Evolutionary conservation across 2,329 filamentous ascomycete species (phyloP).

Genomic region (Dryadomyces quercivorus): DNA sequence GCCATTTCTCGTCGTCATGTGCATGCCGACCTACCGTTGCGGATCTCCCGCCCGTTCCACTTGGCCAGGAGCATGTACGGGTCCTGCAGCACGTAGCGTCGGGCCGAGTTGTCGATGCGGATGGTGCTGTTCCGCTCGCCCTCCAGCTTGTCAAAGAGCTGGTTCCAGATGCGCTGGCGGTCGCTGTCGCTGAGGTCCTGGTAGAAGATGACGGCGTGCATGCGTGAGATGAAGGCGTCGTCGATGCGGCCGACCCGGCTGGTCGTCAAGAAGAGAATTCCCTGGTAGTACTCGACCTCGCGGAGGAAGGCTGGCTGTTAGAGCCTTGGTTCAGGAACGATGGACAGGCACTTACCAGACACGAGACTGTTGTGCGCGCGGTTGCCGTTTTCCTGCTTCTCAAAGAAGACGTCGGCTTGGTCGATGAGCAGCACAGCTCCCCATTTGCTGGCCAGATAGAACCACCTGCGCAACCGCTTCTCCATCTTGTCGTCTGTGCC

Average conservation of each 20-base stretch:
- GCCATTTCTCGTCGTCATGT: background rate
- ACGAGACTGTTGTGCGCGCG: conserved; percentile 35
- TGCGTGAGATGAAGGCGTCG: conserved; percentile 34
- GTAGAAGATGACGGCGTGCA: conserved; percentile 37
- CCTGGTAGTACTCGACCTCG: conserved; percentile 38
- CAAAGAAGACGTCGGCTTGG: conserved; percentile 49
- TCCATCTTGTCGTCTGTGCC: conserved; percentile 29
- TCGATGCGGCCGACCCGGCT: conserved; percentile 36
- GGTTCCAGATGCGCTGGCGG: conserved; percentile 31
- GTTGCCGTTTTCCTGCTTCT: conserved; percentile 30
- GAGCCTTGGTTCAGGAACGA: too few species aligned
- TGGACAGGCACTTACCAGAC: conserved; percentile 14
- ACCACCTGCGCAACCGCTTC: conserved; percentile 32
- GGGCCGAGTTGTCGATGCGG: conserved; percentile 17
- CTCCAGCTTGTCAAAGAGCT: conserved; percentile 32
- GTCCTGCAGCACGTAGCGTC: conserved; percentile 25
- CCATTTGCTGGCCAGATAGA: conserved; percentile 35
- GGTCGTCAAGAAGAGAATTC: conserved; percentile 37
- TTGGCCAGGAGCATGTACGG: conserved; percentile 23
- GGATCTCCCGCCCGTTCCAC: conserved; percentile 27
- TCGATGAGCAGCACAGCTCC: conserved; percentile 42
- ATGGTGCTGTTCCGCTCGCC: conserved; percentile 26
- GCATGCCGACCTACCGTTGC: conserved; percentile 26
- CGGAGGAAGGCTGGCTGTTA: conserved; percentile 27
- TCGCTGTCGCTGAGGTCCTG: conserved; percentile 26